A percentile compares a stretch with the other conserved stretches of the same genome.
Evolutionary conservation across 495 filamentous ascomycete genomes (phyloP).

Genomic region (Lasiosphaeria hispida): DNA sequence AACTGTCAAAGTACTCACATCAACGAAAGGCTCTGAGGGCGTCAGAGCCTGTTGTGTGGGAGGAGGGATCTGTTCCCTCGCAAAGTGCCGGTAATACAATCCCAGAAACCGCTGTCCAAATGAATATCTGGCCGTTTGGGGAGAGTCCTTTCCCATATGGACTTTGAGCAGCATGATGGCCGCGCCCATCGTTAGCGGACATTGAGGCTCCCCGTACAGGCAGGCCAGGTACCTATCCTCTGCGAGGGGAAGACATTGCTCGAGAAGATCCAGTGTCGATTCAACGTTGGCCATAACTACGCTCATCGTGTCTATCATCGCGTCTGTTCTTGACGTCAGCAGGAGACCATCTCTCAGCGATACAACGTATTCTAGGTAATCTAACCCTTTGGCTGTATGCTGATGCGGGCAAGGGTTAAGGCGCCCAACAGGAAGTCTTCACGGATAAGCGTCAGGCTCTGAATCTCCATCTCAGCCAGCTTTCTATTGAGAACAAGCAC

Average conservation of each 20-base stretch:
- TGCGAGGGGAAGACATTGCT: slow-evolving; percentile 32
- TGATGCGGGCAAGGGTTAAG: slow-evolving; percentile 24
- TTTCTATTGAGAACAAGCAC: slow-evolving; percentile 33
- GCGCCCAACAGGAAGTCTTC: slow-evolving; percentile 33
- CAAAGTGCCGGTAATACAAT: slow-evolving; percentile 30
- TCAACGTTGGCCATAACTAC: slow-evolving; percentile 29
- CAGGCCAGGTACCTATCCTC: slow-evolving; percentile 34
- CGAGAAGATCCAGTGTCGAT: slow-evolving; percentile 32
- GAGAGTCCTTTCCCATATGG: slow-evolving; percentile 32
- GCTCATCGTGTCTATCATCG: slow-evolving; percentile 24
- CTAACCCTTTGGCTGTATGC: slow-evolving; percentile 9
- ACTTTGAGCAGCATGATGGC: slow-evolving; percentile 33
- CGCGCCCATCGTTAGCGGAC: slow-evolving; percentile 35
- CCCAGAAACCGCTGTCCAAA: slow-evolving; percentile 33
- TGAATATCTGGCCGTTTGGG: slow-evolving; percentile 28
- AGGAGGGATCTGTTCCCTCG: not conserved
- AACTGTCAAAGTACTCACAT: no score
- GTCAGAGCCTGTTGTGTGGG: no score
- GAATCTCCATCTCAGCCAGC: slow-evolving; percentile 30
- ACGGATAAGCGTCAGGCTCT: slow-evolving; percentile 31
- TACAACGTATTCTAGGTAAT: no score
- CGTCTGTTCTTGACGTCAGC: slow-evolving; percentile 16
- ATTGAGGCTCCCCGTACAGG: slow-evolving; percentile 35
- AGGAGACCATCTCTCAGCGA: no score
- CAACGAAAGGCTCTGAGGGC: no score